A percentile compares a stretch with the other conserved stretches of the same genome.
phyloP scores from a whole-genome alignment of 805 yeast species.

The Candida endomychidarum region DNA sequence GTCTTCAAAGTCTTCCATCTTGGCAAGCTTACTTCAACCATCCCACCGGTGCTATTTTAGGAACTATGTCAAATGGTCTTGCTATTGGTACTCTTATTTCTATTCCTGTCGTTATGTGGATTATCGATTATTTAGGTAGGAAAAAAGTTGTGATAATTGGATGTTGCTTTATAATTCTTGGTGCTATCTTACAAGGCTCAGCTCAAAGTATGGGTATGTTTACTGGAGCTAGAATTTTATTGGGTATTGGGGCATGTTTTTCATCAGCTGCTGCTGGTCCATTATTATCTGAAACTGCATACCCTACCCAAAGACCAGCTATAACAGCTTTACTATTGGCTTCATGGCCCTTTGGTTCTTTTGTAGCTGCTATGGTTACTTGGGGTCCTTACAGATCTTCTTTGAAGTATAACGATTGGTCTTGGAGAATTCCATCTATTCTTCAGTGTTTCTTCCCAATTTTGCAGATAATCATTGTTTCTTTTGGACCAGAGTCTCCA shows the following conservation, averaged over 20 bases:
- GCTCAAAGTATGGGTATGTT: slow-evolving; percentile 34
- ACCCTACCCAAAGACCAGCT: slow-evolving; percentile 42
- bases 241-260: slow-evolving; percentile 46
- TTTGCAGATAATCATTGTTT: slow-evolving; percentile 22
- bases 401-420: slow-evolving; percentile 16
- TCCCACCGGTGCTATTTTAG: slow-evolving; percentile 37
- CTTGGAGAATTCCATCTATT: slow-evolving; percentile 56
- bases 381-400: slow-evolving; percentile 5
- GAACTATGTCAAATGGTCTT: slow-evolving; percentile 41
- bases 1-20: slow-evolving; percentile 42
- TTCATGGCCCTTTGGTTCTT: slow-evolving; percentile 51
- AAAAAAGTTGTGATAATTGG: slow-evolving; percentile 26
- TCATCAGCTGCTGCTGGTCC: slow-evolving; percentile 45
- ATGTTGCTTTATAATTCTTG: slow-evolving; percentile 24
- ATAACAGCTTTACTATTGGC: slow-evolving; percentile 46
- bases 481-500: slow-evolving; percentile 48
- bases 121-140: slow-evolving; percentile 40
- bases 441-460: slow-evolving; percentile 49
- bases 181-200: slow-evolving; percentile 34
- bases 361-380: slow-evolving; percentile 44
- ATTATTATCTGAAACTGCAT: slow-evolving; percentile 48
- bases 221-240: slow-evolving; percentile 43
- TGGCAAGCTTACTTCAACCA: slow-evolving; percentile 42
- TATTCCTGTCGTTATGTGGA: slow-evolving; percentile 22
- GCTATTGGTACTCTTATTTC: slow-evolving; percentile 38